phyloP scores from a whole-genome alignment of 2,329 filamentous ascomycete genomes.

The Trichophyton schoenleinii region DNA sequence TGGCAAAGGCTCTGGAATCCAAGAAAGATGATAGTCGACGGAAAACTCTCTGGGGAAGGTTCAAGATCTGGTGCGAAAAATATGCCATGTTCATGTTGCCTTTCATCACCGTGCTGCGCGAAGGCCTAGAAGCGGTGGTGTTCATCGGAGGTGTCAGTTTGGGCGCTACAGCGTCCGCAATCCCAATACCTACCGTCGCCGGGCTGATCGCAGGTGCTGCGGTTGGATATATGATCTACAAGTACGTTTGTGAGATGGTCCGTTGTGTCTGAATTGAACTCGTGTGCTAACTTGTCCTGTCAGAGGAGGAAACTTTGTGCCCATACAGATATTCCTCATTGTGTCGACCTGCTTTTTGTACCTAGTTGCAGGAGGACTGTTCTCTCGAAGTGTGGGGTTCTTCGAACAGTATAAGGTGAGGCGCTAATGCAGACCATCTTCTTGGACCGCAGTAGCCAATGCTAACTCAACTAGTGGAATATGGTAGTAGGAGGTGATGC shows the following conservation, averaged over 20 bases:
- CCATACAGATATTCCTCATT: constrained; percentile 10
- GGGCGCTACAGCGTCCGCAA: constrained; percentile 6
- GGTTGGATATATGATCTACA: constrained; percentile 9
- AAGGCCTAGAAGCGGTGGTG: constrained; percentile 9
- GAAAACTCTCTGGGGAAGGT: background rate
- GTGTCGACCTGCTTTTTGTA: constrained; percentile 10
- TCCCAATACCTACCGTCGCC: constrained; percentile 8
- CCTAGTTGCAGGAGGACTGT: constrained; percentile 7
- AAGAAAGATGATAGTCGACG: background rate
- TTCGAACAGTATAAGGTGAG: constrained; percentile 9
- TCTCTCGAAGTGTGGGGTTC: constrained; percentile 7
- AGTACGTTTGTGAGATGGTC: background rate
- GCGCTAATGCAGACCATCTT: background rate
- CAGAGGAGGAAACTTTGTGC: constrained; percentile 9
- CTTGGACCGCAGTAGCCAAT: background rate
- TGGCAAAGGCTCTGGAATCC: constrained; percentile 4
- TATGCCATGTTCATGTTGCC: constrained; percentile 10
- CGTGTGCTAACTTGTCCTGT: background rate
- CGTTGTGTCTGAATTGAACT: background rate
- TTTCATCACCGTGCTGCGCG: constrained; percentile 8
- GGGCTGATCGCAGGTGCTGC: constrained; percentile 6
- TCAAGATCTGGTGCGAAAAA: constrained; percentile 9
- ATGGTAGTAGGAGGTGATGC: constrained; percentile 8
- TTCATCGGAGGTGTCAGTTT: constrained; percentile 10
- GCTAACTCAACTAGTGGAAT: constrained; percentile 8